Conservation (phyloP, 129 eudicot species). For the Flaveria sonorensis region DNA sequence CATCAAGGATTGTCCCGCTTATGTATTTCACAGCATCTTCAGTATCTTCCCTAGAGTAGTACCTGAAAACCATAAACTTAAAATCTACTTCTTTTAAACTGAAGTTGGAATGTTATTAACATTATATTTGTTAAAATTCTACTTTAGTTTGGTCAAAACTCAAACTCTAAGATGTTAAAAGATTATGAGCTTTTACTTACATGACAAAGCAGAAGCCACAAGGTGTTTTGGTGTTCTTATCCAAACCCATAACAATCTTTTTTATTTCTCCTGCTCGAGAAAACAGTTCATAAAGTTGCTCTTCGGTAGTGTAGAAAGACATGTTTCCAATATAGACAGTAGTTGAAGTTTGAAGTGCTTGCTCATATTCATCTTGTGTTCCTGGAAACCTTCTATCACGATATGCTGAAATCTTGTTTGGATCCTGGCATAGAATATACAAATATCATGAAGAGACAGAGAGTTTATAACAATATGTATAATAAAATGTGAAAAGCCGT, state of each 20-base stretch:
- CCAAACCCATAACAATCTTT: conserved; percentile 96
- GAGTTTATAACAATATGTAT: neutral
- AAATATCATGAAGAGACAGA: conserved; percentile 7
- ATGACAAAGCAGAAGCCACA: conserved; percentile 94
- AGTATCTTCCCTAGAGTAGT: conserved; percentile 90
- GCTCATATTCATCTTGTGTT: conserved; percentile 88
- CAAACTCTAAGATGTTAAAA: neutral
- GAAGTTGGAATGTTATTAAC: neutral
- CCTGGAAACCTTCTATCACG: conserved; percentile 97
- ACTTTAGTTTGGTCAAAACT: neutral
- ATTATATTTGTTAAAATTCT: neutral
- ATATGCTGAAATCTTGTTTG: conserved; percentile 80
- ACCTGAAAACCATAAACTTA: conserved; percentile 48
- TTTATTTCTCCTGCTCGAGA: conserved; percentile 94
- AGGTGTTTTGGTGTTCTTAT: conserved; percentile 90
- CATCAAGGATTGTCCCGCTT: conserved; percentile 98
- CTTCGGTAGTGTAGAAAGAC: conserved; percentile 98
- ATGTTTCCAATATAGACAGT: conserved; percentile 90
- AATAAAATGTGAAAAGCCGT: neutral
- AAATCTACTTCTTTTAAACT: neutral
- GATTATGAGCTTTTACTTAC: conserved; percentile 44
- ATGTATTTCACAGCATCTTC: conserved; percentile 94
- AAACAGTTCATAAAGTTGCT: conserved; percentile 92
- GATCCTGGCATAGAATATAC: conserved; percentile 57
- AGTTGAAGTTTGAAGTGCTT: conserved; percentile 71